phyloP scores from a whole-genome alignment of 1,139 yeast species.

The Kodamaea derodonti region DNA sequence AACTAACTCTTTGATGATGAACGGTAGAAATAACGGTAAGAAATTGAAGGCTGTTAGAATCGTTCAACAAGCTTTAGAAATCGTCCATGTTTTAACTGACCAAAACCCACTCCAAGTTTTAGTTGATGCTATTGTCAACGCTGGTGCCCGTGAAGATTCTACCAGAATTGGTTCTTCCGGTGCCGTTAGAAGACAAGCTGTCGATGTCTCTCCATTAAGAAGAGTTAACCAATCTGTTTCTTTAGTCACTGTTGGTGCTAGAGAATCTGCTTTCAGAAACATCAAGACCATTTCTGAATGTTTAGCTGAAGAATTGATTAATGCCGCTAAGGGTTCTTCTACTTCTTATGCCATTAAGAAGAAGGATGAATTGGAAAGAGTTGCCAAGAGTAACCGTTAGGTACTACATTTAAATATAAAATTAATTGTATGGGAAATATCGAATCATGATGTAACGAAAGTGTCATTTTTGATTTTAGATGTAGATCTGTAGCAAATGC shows the following conservation, averaged over 20 bases:
- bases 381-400: slow-evolving; percentile 99
- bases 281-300: slow-evolving; percentile 99
- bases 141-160: slow-evolving; percentile 99
- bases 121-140: slow-evolving; percentile 99
- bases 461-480: no score
- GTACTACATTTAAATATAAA: slow-evolving; percentile 14
- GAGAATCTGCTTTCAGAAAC: slow-evolving; percentile 99
- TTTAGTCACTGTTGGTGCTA: slow-evolving; percentile 98
- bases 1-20: slow-evolving; percentile 99
- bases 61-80: slow-evolving; percentile 98
- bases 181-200: slow-evolving; percentile 99
- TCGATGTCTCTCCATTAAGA: slow-evolving; percentile 99
- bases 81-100: slow-evolving; percentile 95
- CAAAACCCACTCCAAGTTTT: slow-evolving; percentile 99
- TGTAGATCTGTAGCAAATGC: no score
- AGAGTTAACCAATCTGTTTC: slow-evolving; percentile 99
- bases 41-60: slow-evolving; percentile 99
- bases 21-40: slow-evolving; percentile 99
- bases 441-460: no score
- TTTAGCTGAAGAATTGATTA: slow-evolving; percentile 99
- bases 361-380: slow-evolving; percentile 99
- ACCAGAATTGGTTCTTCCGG: slow-evolving; percentile 99
- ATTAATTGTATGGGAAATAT: slow-evolving; percentile 6
- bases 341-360: slow-evolving; percentile 99
- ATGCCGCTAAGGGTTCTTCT: slow-evolving; percentile 99